These are phyloP conservation scores for Pythium aquatile DNA, from an alignment of 352 stramenopile genomes.

Conservation along the genomic window DNA sequence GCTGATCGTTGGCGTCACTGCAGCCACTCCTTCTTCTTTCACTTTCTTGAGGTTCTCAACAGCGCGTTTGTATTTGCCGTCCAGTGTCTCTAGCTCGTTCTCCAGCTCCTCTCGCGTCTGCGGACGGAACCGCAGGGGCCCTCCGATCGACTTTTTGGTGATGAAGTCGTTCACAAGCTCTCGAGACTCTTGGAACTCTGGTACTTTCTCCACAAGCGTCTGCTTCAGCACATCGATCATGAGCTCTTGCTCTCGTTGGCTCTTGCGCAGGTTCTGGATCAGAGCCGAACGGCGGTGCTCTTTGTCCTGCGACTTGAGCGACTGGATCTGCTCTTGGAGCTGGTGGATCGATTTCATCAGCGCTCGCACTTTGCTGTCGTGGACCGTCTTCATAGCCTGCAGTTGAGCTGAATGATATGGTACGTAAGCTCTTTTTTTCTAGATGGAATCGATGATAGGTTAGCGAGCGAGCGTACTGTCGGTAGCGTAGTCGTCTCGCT, in stretches of 20 bases:
- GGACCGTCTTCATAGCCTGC: constrained; percentile 60
- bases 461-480: neutral
- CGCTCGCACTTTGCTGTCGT: constrained; percentile 75
- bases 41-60: constrained; percentile 63
- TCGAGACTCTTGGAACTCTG: constrained; percentile 60
- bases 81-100: constrained; percentile 69
- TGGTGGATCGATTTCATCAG: constrained; percentile 87
- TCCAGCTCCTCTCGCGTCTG: constrained; percentile 87
- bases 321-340: constrained; percentile 72
- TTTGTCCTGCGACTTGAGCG: constrained; percentile 78
- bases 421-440: no score
- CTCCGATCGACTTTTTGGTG: constrained; percentile 75
- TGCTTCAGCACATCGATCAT: constrained; percentile 86
- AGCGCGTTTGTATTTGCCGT: constrained; percentile 67
- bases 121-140: constrained; percentile 75
- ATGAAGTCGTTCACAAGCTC: constrained; percentile 86
- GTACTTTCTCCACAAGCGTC: constrained; percentile 55
- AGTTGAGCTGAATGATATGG: constrained; percentile 43
- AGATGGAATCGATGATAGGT: no score
- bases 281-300: constrained; percentile 83
- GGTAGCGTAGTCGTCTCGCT: neutral
- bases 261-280: constrained; percentile 78
- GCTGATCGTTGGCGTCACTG: neutral
- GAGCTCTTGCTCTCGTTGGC: constrained; percentile 80
- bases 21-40: constrained; percentile 31